These are phyloP conservation scores for Xylaria venustula DNA, from an alignment of 495 filamentous ascomycete genomes.

Conservation along the genomic window DNA sequence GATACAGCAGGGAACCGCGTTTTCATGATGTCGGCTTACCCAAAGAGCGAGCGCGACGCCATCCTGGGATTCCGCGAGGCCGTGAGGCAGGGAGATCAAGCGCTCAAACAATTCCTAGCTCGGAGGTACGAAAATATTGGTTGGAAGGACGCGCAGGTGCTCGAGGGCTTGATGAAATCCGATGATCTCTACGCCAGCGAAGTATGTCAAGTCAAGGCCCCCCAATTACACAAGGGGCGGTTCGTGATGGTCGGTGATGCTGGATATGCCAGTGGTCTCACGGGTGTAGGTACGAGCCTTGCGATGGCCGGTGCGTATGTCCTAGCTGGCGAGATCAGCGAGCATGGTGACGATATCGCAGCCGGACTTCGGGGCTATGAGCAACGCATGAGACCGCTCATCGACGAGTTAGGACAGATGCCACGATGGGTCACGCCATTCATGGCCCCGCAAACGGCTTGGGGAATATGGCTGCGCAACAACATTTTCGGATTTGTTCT, in stretches of 20 bases:
- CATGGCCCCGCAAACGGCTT: constrained; percentile 40
- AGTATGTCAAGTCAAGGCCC: constrained; percentile 41
- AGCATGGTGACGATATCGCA: constrained; percentile 27
- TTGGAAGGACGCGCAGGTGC: constrained; percentile 37
- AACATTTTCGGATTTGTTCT: constrained; percentile 26
- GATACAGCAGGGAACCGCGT: constrained; percentile 34
- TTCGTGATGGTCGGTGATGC: constrained; percentile 44
- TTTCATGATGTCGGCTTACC: constrained; percentile 32
- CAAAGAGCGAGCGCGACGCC: constrained; percentile 22
- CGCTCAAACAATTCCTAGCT: constrained; percentile 36
- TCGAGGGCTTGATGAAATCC: constrained; percentile 33
- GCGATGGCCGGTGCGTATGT: constrained; percentile 49
- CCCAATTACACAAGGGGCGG: constrained; percentile 29
- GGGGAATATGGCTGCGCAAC: constrained; percentile 34
- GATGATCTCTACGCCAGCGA: constrained; percentile 47
- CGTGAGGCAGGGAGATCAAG: constrained; percentile 34
- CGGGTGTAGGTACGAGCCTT: constrained; percentile 47
- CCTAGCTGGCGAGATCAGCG: constrained; percentile 50
- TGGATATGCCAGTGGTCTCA: constrained; percentile 42
- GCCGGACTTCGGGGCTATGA: constrained; percentile 43
- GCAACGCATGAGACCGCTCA: constrained; percentile 40
- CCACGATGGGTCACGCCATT: constrained; percentile 25
- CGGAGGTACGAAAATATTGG: constrained; percentile 35
- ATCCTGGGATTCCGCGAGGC: constrained; percentile 38
- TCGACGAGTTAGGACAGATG: constrained; percentile 38